Percentiles rank a stretch among this genome's conserved stretches.
These are phyloP conservation scores for Mycena vitilis DNA, from an alignment of 768 basidiomycete species.

Conservation along the genomic window DNA sequence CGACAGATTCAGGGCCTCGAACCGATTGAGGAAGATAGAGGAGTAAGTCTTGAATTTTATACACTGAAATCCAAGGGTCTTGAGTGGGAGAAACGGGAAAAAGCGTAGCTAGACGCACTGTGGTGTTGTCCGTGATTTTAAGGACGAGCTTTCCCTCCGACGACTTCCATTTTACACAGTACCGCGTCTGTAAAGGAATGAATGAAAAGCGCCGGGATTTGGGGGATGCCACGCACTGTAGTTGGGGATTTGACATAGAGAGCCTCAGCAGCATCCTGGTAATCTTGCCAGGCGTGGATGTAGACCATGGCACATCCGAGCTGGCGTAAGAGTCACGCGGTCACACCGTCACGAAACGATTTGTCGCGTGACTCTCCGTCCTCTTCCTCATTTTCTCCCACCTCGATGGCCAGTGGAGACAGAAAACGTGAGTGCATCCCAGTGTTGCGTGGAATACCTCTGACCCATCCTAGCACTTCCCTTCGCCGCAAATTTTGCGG, in stretches of 20 bases:
- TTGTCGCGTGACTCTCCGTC: slow-evolving; percentile 11
- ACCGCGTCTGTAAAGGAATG: slow-evolving; percentile 72
- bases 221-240: slow-evolving; percentile 60
- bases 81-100: slow-evolving; percentile 4
- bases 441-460: not conserved
- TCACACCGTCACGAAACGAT: slow-evolving; percentile 12
- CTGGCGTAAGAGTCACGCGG: slow-evolving; percentile 36
- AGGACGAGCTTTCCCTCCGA: slow-evolving; percentile 89
- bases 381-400: slow-evolving; percentile 16
- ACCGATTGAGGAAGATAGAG: slow-evolving; percentile 95
- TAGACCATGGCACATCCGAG: slow-evolving; percentile 80
- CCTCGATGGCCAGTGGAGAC: slow-evolving; percentile 43
- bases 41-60: slow-evolving; percentile 97
- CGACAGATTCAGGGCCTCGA: slow-evolving; percentile 90
- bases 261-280: slow-evolving; percentile 88
- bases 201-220: not conserved
- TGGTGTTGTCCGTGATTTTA: slow-evolving; percentile 92
- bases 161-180: slow-evolving; percentile 92
- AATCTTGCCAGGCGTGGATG: slow-evolving; percentile 91
- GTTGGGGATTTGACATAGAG: slow-evolving; percentile 85
- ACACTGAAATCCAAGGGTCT: slow-evolving; percentile 65
- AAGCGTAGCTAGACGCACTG: slow-evolving; percentile 62
- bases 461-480: slow-evolving; percentile 69
- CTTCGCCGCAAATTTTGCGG: slow-evolving; percentile 90
- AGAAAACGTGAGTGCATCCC: slow-evolving; percentile 46